These are phyloP conservation scores for Vitis vinifera DNA, from an alignment of 164 flowering plant genomes.

Conservation along the genomic window ASM3070453v1 NC_081811.1:3509001-3509500, in stretches of 20 bases:
- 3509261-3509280: no score
- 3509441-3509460: neutral
- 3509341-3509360: constrained; percentile 51
- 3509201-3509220: no score
- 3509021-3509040: no score
- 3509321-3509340: constrained; percentile 45
- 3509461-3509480: neutral
- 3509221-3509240: no score
- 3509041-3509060: neutral
- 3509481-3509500: no score
- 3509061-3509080: constrained; percentile 3
- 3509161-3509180: constrained; percentile 56
- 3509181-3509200: neutral
- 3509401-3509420: neutral
- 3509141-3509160: constrained; percentile 42
- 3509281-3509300: no score
- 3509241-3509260: no score
- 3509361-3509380: constrained; percentile 29
- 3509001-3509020: no score
- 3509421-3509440: neutral
- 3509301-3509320: constrained; percentile 36
- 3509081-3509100: constrained; percentile 6
- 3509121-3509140: constrained; percentile 40
- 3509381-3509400: neutral
- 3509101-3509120: constrained; percentile 2